Percentiles rank a stretch among this genome's conserved stretches.
These are phyloP conservation scores for Aquilaria malaccensis DNA, from an alignment of 345 rosid species.

Conservation along the genomic window DNA sequence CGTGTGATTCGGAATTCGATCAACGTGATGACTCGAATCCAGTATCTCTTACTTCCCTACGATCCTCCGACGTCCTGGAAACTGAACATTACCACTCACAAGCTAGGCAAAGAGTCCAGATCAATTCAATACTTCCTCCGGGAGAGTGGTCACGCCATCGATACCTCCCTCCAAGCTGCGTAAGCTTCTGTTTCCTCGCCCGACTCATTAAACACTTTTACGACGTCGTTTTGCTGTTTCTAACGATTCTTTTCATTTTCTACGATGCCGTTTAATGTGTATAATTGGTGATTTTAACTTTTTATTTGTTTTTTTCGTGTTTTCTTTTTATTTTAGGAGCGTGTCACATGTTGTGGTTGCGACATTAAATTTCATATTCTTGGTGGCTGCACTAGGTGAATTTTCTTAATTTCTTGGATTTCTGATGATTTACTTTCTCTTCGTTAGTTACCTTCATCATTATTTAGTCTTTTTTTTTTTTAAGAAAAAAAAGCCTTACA, in stretches of 20 bases:
- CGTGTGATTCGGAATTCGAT: slow-evolving; percentile 27
- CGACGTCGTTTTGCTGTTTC: background rate
- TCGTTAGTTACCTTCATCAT: background rate
- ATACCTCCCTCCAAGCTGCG: slow-evolving; percentile 40
- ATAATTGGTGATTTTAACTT: background rate
- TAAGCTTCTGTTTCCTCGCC: slow-evolving; percentile 17
- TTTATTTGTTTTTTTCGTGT: background rate
- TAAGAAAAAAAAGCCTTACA: no score
- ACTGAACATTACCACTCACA: slow-evolving; percentile 34
- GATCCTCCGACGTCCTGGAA: slow-evolving; percentile 25
- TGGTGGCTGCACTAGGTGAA: slow-evolving; percentile 51
- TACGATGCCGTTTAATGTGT: no score
- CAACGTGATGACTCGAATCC: slow-evolving; percentile 27
- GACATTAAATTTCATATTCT: slow-evolving; percentile 33
- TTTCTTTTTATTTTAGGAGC: slow-evolving; percentile 24
- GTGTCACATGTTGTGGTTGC: slow-evolving; percentile 33
- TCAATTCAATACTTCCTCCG: slow-evolving; percentile 31
- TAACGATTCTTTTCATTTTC: background rate
- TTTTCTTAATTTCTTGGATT: background rate
- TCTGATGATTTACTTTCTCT: background rate
- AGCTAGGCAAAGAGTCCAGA: slow-evolving; percentile 34
- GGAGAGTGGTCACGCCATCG: slow-evolving; percentile 29
- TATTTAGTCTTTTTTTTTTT: no score
- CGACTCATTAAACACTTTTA: background rate
- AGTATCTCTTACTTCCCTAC: slow-evolving; percentile 40